A percentile compares a stretch with the other conserved stretches of the same genome.
These are phyloP conservation scores for Ogataea allantospora DNA, from an alignment of 805 yeast species.

Conservation along the genomic window DNA sequence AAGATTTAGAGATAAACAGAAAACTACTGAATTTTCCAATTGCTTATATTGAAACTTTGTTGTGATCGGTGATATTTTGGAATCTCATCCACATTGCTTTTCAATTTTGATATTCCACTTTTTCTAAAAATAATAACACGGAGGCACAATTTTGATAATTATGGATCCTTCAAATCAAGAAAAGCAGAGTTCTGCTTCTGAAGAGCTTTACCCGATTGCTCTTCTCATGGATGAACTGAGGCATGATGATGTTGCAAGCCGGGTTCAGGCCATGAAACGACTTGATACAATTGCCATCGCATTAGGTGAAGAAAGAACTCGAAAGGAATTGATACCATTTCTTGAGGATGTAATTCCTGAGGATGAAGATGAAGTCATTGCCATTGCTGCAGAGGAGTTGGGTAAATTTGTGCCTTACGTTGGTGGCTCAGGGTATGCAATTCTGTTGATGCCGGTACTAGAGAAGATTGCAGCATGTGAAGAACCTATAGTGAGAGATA, in stretches of 20 bases:
- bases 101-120: not conserved
- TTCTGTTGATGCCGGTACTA: slow-evolving; percentile 62
- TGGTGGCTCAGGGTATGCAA: slow-evolving; percentile 75
- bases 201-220: slow-evolving; percentile 90
- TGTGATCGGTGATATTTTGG: not conserved
- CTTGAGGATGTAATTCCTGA: slow-evolving; percentile 87
- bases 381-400: slow-evolving; percentile 87
- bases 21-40: not conserved
- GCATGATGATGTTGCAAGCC: slow-evolving; percentile 91
- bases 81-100: not conserved
- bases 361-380: slow-evolving; percentile 97
- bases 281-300: slow-evolving; percentile 94
- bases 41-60: not conserved
- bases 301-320: slow-evolving; percentile 88
- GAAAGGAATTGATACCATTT: slow-evolving; percentile 86
- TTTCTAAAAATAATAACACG: not conserved
- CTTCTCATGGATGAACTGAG: slow-evolving; percentile 90
- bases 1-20: not conserved
- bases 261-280: slow-evolving; percentile 93
- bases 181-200: slow-evolving; percentile 23
- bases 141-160: not conserved
- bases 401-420: slow-evolving; percentile 84
- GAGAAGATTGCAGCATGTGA: slow-evolving; percentile 88
- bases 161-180: slow-evolving; percentile 10
- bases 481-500: slow-evolving; percentile 94